Base-by-base conservation (phyloP, 2,329 filamentous ascomycete genomes). In the Pyrenophora tritici-repentis region DNA sequence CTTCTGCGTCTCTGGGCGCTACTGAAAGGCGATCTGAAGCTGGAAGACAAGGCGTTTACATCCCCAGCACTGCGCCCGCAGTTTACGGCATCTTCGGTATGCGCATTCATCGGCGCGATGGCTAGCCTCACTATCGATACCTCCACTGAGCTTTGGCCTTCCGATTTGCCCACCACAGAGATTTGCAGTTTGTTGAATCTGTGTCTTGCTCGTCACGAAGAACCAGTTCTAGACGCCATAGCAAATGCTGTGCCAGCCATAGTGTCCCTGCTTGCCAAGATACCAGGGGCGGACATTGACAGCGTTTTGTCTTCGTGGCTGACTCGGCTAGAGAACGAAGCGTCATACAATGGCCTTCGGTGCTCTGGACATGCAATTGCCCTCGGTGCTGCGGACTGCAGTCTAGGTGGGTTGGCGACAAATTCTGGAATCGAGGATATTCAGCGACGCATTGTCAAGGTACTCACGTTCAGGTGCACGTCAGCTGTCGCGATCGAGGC, bases 1-100 rank as follows among this genome's bases (percentile, higher is more conserved):
- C 56, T 73, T n/a, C 48, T 59, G 6, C 39, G 57, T 40, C 60
- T 74, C 9, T 73, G 72, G 72, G 41, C 35, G 6, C 61, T 72
- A 1, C 60, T 75, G 9, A 58, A 66, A 8, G 47, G 61, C 6
- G 53, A 62, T 8, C 66, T 77, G 37, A 58, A 70, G 16, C 65
- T 78, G 2, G 69, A 72, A 12, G 73, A 75, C 10, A 73, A 72
- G 26, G 58, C 63, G 3, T 73, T 78, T 49, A 71, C 66, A 7
- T 76, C 74, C 12, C 67, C 72, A 26, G 66, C 73, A 56, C 78
- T 87, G 14, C 82, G 83, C 18, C 85, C 84, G 0, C 87, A 89
- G 50, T 76, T 89, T 17, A 78, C 88, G 3, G 83, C 84, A 20
- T 85, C 88, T 61, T 83, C 84, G 0, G 78, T 79, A 12, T 81